These are phyloP conservation scores for Theileria orientalis DNA, from an alignment of 169 alveolate genomes.

Conservation along the genomic window DNA sequence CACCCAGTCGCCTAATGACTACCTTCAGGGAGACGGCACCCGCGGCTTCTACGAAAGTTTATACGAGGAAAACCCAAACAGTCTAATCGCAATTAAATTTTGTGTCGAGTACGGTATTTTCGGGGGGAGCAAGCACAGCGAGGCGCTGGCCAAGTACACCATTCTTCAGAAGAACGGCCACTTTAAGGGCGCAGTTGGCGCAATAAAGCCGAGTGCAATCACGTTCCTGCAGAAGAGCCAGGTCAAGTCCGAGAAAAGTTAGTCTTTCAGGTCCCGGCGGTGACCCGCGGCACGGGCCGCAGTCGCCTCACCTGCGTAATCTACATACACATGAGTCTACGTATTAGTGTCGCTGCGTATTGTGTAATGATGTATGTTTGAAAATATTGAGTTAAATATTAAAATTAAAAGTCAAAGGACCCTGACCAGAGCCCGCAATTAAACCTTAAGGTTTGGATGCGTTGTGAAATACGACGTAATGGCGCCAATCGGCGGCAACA, in stretches of 20 bases:
- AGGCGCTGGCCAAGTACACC: conserved; percentile 34
- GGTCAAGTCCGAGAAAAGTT: background rate
- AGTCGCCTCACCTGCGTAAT: background rate
- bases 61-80: conserved; percentile 84
- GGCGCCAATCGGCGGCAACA: no score
- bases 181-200: conserved; percentile 59
- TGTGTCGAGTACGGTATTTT: conserved; percentile 76
- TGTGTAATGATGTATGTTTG: no score
- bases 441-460: no score
- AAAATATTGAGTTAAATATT: no score
- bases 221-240: conserved; percentile 40
- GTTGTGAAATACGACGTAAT: no score
- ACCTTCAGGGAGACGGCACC: conserved; percentile 85
- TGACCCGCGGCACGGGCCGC: background rate
- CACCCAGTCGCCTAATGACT: no score
- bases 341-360: no score
- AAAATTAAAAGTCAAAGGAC: no score
- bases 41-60: conserved; percentile 88
- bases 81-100: conserved; percentile 83
- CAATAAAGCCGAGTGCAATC: conserved; percentile 46
- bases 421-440: no score
- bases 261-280: background rate
- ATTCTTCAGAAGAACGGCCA: conserved; percentile 47
- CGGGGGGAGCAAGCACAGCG: conserved; percentile 69
- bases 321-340: background rate